Base-by-base conservation (phyloP, 1,284 basidiomycete species). In the Leccinum cinnamomeum region DNA sequence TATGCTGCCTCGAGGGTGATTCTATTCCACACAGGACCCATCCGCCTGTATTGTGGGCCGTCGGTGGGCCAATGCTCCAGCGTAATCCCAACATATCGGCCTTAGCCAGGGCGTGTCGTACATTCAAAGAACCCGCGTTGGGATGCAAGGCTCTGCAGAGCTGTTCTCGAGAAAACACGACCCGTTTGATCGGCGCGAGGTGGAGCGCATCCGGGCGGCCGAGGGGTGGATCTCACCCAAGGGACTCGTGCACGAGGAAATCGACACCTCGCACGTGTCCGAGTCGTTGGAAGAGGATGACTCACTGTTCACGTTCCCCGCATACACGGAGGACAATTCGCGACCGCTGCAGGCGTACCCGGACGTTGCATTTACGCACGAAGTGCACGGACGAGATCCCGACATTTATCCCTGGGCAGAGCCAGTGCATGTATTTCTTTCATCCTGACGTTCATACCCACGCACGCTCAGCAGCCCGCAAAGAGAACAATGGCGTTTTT, bases 151-250 rank as follows among this genome's bases (percentile, higher is more conserved):
- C 1, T 84, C 86, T 20, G 92, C 94, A 0, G 80, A 90, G 59
- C 77, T 91, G 16, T 80, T 98, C 37, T 92, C 95, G 23, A 84
- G 81, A 68, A 88, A 89, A 70, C 97, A 99, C 73, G 92, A 97
- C 65, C 97, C 97, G 0, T 95, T 95, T 62, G 92, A 97, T 71
- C 85, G 90, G 25, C 80, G 81, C 18, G 97, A 99, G 78, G 94
- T 90, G 2, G 82, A 84, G 16, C 85, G 96, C 20, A 98, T 99
- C 65, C 89, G 97, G 35, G 82, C 87, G 0, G 94, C 95, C 2
- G 97, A 98, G 76, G 96, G 95, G 0, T 99, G 94, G 92, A 91
- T 99, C 44, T 95, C 95, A 5, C 91, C 94, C n/a, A 89, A 91
- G 65, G 97, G 97, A 6, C 82, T 91, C 33, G 90, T 99, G 67